Evolutionary conservation across 2,329 filamentous ascomycete genomes (phyloP).

Genomic region (Davidsoniella eucalypti): DNA sequence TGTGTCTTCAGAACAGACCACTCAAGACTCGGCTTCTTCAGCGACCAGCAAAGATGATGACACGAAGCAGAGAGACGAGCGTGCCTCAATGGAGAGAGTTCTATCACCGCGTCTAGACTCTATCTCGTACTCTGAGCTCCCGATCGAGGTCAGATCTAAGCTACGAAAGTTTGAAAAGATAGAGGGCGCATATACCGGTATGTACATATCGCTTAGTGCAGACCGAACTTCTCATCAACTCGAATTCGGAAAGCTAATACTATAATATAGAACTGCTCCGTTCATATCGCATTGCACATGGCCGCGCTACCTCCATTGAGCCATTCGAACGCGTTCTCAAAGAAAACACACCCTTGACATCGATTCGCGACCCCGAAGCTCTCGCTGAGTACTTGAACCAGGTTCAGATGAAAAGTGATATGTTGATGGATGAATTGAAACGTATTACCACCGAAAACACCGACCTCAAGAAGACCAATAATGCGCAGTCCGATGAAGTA

Average conservation of each 20-base stretch:
- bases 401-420: constrained; percentile 68
- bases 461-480: constrained; percentile 57
- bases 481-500: constrained; percentile 19
- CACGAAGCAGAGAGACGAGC: background rate
- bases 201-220: constrained; percentile 10
- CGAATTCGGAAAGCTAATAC: background rate
- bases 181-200: constrained; percentile 74
- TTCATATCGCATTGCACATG: constrained; percentile 83
- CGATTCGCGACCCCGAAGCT: constrained; percentile 69
- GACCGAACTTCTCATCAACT: background rate
- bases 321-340: constrained; percentile 82
- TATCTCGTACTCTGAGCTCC: constrained; percentile 34
- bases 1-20: background rate
- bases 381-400: constrained; percentile 84
- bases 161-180: constrained; percentile 80
- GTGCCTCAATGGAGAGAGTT: background rate
- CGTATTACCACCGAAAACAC: constrained; percentile 70
- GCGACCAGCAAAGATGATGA: background rate
- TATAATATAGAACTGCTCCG: constrained; percentile 54
- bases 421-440: constrained; percentile 89
- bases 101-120: constrained; percentile 14
- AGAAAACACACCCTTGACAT: constrained; percentile 81
- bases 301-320: constrained; percentile 72
- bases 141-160: constrained; percentile 57
- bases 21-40: background rate